These are phyloP conservation scores for Nitzschia inconspicua DNA, from an alignment of 108 stramenopile genomes.

Conservation along the genomic window DNA sequence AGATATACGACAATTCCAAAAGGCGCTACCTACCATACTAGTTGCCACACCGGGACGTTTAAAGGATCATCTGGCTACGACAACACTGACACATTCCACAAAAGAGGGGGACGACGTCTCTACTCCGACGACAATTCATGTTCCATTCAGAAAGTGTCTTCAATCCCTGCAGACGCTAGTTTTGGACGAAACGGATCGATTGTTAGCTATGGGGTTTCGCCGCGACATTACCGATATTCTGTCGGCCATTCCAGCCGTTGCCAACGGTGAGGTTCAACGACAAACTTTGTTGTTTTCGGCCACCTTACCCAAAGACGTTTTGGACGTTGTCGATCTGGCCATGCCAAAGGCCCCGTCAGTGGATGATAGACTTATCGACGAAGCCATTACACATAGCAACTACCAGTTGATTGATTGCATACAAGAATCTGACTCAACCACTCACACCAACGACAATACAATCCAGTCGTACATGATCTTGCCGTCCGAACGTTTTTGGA, in stretches of 20 bases:
- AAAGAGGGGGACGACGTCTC: not conserved
- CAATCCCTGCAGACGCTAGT: slow-evolving; percentile 53
- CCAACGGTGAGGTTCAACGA: slow-evolving; percentile 36
- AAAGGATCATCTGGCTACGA: slow-evolving; percentile 68
- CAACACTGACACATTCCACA: not conserved
- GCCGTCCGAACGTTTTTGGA: slow-evolving; percentile 39
- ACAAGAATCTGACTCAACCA: slow-evolving; percentile 32
- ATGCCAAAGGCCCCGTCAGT: slow-evolving; percentile 31
- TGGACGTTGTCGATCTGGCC: slow-evolving; percentile 52
- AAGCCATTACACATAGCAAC: not conserved
- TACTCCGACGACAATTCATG: too few relatives aligned
- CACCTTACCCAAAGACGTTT: slow-evolving; percentile 73
- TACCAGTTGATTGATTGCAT: slow-evolving; percentile 59
- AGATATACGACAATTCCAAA: slow-evolving; percentile 47
- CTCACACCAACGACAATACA: slow-evolving; percentile 52
- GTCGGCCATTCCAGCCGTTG: not conserved
- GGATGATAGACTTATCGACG: not conserved
- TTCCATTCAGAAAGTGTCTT: slow-evolving; percentile 23
- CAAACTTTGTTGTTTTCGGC: slow-evolving; percentile 94
- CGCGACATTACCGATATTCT: slow-evolving; percentile 81
- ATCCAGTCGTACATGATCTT: slow-evolving; percentile 51
- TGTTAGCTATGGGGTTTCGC: slow-evolving; percentile 94
- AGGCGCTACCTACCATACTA: slow-evolving; percentile 57
- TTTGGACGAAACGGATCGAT: slow-evolving; percentile 93
- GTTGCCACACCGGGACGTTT: slow-evolving; percentile 95